Conservation (phyloP, 257 asterid genomes). For the Rubia yunnanensis region DNA sequence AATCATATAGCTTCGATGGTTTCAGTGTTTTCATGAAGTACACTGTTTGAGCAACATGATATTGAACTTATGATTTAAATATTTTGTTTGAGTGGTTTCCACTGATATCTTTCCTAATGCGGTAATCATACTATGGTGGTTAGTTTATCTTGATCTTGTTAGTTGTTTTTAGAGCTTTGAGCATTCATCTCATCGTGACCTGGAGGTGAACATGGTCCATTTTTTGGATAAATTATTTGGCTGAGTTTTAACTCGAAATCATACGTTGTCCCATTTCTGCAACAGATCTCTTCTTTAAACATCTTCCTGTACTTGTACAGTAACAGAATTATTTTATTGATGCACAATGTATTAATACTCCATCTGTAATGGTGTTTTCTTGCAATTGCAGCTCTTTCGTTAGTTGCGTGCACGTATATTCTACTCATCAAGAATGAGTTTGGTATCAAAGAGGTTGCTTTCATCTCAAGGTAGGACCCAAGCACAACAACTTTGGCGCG, state of each 20-base stretch:
- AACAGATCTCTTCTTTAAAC: not conserved
- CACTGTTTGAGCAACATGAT: too few species aligned
- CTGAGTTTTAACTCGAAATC: not conserved
- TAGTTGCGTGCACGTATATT: not conserved
- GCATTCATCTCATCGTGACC: not conserved
- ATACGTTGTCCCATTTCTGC: not conserved
- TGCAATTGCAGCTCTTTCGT: not conserved
- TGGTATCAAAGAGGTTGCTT: constrained; percentile 1
- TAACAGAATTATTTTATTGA: not conserved
- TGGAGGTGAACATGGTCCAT: not conserved
- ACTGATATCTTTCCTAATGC: too few species aligned
- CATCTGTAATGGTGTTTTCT: not conserved
- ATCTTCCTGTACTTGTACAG: not conserved
- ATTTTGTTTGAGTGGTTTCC: too few species aligned
- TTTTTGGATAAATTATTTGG: not conserved
- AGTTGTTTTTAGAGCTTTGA: too few species aligned
- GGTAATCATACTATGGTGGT: too few species aligned
- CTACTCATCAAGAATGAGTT: not conserved
- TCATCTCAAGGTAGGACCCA: not conserved
- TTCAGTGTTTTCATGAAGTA: too few species aligned
- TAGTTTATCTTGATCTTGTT: too few species aligned
- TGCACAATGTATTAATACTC: not conserved
- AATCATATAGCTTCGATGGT: too few species aligned
- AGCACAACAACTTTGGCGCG: constrained; percentile 2
- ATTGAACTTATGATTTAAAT: too few species aligned